A percentile compares a stretch with the other conserved stretches of the same genome.
phyloP scores from a whole-genome alignment of 1,284 basidiomycete species.

The Psilocybe mexicana region DNA sequence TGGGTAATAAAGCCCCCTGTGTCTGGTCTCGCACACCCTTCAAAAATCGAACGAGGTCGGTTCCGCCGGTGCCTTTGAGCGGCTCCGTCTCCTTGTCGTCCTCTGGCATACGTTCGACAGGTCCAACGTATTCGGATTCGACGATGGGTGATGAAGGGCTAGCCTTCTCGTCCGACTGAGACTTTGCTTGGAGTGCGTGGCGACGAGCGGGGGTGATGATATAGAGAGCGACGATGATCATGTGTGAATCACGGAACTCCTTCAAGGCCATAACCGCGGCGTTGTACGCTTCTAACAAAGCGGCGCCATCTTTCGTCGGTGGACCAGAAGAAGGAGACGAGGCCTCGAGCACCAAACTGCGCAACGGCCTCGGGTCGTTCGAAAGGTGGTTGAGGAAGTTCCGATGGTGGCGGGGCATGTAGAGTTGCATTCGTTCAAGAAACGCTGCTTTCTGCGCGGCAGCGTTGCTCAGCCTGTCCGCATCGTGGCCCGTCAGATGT shows the following conservation, averaged over 20 bases:
- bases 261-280: constrained; percentile 70
- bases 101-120: not conserved
- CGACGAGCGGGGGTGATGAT: constrained; percentile 66
- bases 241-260: constrained; percentile 79
- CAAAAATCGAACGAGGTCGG: constrained; percentile 74
- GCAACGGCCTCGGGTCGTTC: constrained; percentile 52
- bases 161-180: not conserved
- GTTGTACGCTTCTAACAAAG: constrained; percentile 68
- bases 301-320: constrained; percentile 20
- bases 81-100: not conserved
- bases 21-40: constrained; percentile 79
- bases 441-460: constrained; percentile 42
- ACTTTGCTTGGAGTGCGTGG: not conserved
- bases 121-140: constrained; percentile 11
- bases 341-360: constrained; percentile 38
- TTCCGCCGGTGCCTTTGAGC: constrained; percentile 82
- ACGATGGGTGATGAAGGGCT: constrained; percentile 11
- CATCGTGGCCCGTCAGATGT: constrained; percentile 25
- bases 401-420: constrained; percentile 90
- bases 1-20: constrained; percentile 35
- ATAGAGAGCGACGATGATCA: constrained; percentile 80
- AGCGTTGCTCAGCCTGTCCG: not conserved
- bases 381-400: constrained; percentile 78
- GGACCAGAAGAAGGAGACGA: constrained; percentile 10
- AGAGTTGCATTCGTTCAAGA: constrained; percentile 79